These are phyloP conservation scores for Groenewaldozyma auringiensis DNA, from an alignment of 1,139 yeast genomes.

Conservation along the genomic window DNA sequence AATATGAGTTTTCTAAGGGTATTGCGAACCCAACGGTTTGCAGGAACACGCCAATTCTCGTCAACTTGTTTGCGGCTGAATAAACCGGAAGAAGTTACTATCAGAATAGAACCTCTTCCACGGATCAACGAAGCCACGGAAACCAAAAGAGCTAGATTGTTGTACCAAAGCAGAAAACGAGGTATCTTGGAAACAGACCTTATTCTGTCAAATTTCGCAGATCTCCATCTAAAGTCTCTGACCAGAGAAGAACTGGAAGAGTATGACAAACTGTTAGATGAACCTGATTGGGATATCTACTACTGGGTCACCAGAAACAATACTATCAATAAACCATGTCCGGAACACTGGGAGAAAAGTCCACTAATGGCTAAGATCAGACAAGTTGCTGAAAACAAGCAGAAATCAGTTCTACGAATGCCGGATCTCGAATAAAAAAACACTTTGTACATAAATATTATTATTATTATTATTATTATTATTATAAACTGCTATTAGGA, in stretches of 20 bases:
- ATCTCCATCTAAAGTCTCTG: slow-evolving; percentile 55
- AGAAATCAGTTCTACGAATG: slow-evolving; percentile 74
- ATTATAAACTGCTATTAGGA: not conserved
- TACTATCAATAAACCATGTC: slow-evolving; percentile 65
- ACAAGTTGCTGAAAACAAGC: slow-evolving; percentile 65
- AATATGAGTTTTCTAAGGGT: too few species aligned
- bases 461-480: not conserved
- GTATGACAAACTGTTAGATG: slow-evolving; percentile 78
- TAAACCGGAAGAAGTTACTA: slow-evolving; percentile 17
- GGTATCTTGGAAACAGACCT: slow-evolving; percentile 93
- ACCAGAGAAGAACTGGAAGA: slow-evolving; percentile 67
- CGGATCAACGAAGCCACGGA: slow-evolving; percentile 70
- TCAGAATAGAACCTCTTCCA: slow-evolving; percentile 62
- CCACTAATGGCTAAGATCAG: slow-evolving; percentile 59
- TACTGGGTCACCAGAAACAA: slow-evolving; percentile 92
- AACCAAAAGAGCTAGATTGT: slow-evolving; percentile 72
- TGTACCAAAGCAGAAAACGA: slow-evolving; percentile 89
- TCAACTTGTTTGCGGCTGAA: not conserved
- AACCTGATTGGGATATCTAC: slow-evolving; percentile 96
- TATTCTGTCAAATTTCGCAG: slow-evolving; percentile 76
- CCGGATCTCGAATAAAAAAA: slow-evolving; percentile 47
- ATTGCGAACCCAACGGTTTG: not conserved
- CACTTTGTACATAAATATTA: slow-evolving; percentile 1
- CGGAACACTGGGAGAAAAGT: slow-evolving; percentile 73
- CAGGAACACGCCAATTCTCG: slow-evolving; percentile 1